Evolutionary conservation across 768 basidiomycete species (phyloP), one percentile per base, ranked within the genome.

Genomic region (Cyclocybe cylindracea): DNA sequence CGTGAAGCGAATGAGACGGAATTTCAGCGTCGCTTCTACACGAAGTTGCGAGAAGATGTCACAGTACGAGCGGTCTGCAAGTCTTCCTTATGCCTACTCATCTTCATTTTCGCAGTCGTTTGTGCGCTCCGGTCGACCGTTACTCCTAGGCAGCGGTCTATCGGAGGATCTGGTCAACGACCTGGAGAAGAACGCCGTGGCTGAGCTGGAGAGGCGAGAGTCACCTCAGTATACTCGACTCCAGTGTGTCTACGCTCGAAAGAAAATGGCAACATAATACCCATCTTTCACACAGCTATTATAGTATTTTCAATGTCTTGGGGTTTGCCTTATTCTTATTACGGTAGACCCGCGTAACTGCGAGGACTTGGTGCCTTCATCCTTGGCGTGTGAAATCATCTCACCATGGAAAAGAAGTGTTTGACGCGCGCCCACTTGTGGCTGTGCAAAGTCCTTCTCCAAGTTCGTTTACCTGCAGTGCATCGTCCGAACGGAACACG

Each of bases 101-200:
- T 10, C 10, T 4, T 9, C 34, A 8, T 53, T 46, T 14, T 40
- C 32, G 14, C 55, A 91, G 86, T 73, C 78, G 10, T 89, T 91
- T 61, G 60, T 91, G 37, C 76, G 74, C 56, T 82, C 84, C 0
- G 84, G 80, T 13, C 75, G 86, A n/a, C 85, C 87, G 16, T 70
- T 91, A 38, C 75, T 91, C 2, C 76, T 91, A 5, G 79, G 83
- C 10, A 78, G 72, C 58, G 89, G 87, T 4, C 59, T 89, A 29
- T 65, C 82, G 2, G 76, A 78, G 61, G 66, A 70, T 7, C 61
- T 83, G 11, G 75, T 89, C 16, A 70, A 83, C 50, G 70, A 78
- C 32, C 66, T 91, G 13, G 77, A 88, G 64, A 48, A 50, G 5
- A 77, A 80, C 18, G 78, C 83, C 10, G 64, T 62, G n/a, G 39